Percentiles rank a stretch among this genome's conserved stretches.
Conservation (phyloP, 495 filamentous ascomycete species). For the Choiromyces venosus region DNA sequence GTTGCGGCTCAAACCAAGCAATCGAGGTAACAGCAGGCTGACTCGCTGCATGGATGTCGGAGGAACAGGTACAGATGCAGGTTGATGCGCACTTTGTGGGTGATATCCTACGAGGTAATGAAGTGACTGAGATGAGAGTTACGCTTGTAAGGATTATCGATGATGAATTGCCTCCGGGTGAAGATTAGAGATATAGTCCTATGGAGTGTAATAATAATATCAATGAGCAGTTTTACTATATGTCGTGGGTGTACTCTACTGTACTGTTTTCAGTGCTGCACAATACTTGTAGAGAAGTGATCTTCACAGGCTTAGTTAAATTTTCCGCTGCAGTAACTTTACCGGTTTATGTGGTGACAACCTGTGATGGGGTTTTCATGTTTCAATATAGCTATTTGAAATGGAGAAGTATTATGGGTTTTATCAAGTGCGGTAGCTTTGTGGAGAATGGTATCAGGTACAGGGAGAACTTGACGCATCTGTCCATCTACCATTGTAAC, state of each 20-base stretch:
- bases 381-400: background rate
- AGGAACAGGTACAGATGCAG: slow-evolving; percentile 84
- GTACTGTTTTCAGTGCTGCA: background rate
- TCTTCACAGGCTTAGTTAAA: background rate
- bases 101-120: slow-evolving; percentile 86
- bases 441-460: background rate
- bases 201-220: background rate
- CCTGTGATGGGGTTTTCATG: background rate
- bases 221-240: background rate
- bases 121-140: slow-evolving; percentile 95
- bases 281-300: background rate
- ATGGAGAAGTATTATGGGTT: background rate
- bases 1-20: slow-evolving; percentile 34
- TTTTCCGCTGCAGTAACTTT: background rate
- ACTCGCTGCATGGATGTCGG: slow-evolving; percentile 29
- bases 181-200: slow-evolving; percentile 57
- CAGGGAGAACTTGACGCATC: background rate
- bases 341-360: background rate
- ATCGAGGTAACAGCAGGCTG: slow-evolving; percentile 23
- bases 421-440: background rate
- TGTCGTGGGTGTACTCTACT: background rate
- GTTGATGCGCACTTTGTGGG: slow-evolving; percentile 96
- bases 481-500: background rate
- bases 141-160: slow-evolving; percentile 91
- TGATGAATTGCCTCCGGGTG: slow-evolving; percentile 93